Percentiles rank a stretch among this genome's conserved stretches.
Conservation (phyloP, 176 grass and related monocot species). For the Musa itinerans region DNA sequence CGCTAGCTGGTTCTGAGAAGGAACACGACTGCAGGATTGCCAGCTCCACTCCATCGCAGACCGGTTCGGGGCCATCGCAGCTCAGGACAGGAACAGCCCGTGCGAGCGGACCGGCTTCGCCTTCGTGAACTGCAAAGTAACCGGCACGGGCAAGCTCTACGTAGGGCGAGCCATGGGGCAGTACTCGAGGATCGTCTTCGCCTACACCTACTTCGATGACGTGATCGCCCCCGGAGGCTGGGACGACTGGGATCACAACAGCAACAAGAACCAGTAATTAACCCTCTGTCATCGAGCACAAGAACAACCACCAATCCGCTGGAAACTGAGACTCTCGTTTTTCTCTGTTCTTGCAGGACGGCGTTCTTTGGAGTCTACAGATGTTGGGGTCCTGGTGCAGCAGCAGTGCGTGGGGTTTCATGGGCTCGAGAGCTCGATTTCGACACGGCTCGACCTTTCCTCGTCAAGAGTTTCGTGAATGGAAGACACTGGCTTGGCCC, state of each 20-base stretch:
- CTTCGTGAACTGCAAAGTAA: conserved; percentile 81
- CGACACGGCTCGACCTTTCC: conserved; percentile 65
- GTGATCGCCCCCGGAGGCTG: conserved; percentile 73
- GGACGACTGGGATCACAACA: conserved; percentile 77
- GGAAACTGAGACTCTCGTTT: too few species aligned
- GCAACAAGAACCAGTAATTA: conserved; percentile 66
- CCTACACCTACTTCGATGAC: conserved; percentile 87
- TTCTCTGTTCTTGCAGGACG: conserved; percentile 36
- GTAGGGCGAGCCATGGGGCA: conserved; percentile 84
- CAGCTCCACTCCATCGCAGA: conserved; percentile 68
- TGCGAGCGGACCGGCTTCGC: conserved; percentile 78
- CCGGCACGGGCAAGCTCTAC: conserved; percentile 69
- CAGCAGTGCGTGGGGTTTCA: conserved; percentile 61
- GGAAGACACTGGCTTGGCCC: conserved; percentile 82
- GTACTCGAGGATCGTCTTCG: conserved; percentile 90
- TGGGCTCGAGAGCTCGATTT: conserved; percentile 88
- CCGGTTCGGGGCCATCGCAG: conserved; percentile 59
- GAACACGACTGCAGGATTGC: conserved; percentile 35
- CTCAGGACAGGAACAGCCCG: conserved; percentile 53
- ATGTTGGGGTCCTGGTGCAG: conserved; percentile 70
- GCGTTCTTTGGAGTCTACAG: conserved; percentile 85
- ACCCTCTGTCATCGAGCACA: too few species aligned
- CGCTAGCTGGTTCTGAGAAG: not conserved
- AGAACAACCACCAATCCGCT: too few species aligned
- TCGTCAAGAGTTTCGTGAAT: conserved; percentile 87